Evolutionary conservation across 1,284 basidiomycete genomes (phyloP).

Genomic region (Microstroma glucosiphilum): DNA sequence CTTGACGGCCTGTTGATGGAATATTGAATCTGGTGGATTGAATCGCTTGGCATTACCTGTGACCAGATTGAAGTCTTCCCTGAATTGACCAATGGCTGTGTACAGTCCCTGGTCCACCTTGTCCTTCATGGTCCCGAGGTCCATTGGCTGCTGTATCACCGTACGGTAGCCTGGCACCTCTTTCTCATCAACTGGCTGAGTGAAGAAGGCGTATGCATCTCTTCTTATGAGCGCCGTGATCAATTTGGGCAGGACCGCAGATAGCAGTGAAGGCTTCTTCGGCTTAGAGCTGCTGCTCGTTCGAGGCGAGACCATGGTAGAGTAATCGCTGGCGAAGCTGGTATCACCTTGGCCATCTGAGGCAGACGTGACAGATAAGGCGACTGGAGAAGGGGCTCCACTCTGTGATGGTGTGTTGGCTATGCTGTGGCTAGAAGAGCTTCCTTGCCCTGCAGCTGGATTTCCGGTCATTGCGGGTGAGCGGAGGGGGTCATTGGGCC

Average conservation of each 20-base stretch:
- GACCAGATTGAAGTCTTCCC: conserved; percentile 41
- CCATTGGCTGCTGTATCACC: conserved; percentile 69
- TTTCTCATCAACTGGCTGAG: conserved; percentile 65
- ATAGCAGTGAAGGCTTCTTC: background rate
- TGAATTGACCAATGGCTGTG: conserved; percentile 26
- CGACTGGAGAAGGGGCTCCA: no score
- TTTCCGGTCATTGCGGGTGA: no score
- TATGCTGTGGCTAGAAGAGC: no score
- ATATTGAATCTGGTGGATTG: conserved; percentile 43
- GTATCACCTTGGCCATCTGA: no score
- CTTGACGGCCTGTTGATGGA: conserved; percentile 33
- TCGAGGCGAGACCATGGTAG: no score
- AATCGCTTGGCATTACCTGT: conserved; percentile 41
- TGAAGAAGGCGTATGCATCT: conserved; percentile 73
- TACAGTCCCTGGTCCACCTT: background rate
- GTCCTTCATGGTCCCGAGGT: conserved; percentile 65
- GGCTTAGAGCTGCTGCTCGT: background rate
- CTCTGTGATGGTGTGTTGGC: no score
- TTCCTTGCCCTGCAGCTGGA: no score
- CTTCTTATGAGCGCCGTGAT: conserved; percentile 56
- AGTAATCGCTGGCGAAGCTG: no score
- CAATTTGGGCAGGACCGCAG: background rate
- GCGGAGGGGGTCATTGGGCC: no score
- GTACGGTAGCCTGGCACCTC: conserved; percentile 67
- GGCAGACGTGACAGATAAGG: no score